Conservation (phyloP, 805 yeast species). For the Tetrapisispora namnaoensis region DNA sequence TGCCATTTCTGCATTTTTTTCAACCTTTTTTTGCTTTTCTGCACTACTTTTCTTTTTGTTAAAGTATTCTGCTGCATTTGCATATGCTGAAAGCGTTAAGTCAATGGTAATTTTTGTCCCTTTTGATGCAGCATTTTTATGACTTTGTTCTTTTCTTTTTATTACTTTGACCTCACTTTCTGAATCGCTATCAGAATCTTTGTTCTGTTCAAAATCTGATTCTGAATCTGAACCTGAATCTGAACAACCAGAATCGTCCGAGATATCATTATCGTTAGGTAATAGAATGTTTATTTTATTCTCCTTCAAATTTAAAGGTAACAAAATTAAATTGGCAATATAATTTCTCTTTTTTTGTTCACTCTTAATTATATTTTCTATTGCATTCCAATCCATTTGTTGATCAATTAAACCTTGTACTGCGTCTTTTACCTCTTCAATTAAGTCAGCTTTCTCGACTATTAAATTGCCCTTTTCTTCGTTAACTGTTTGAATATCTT, state of each 20-base stretch:
- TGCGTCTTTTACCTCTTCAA: slow-evolving; percentile 60
- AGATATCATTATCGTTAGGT: slow-evolving; percentile 32
- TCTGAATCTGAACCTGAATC: slow-evolving; percentile 25
- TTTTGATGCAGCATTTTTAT: slow-evolving; percentile 8
- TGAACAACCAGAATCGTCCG: slow-evolving; percentile 21
- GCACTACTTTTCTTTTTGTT: slow-evolving; percentile 66
- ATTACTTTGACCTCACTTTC: slow-evolving; percentile 9
- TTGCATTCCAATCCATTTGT: slow-evolving; percentile 90
- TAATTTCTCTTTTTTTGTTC: slow-evolving; percentile 60
- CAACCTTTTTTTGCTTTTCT: slow-evolving; percentile 72
- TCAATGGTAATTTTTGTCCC: slow-evolving; percentile 52
- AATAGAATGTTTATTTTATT: slow-evolving; percentile 54
- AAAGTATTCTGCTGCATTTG: slow-evolving; percentile 78
- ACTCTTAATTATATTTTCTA: slow-evolving; percentile 59
- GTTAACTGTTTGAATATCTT: slow-evolving; percentile 52
- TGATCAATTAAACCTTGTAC: slow-evolving; percentile 62
- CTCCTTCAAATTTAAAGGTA: slow-evolving; percentile 62
- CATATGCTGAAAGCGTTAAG: slow-evolving; percentile 65
- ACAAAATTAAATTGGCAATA: slow-evolving; percentile 50
- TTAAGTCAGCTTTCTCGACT: slow-evolving; percentile 55
- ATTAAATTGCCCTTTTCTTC: slow-evolving; percentile 64
- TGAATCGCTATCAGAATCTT: slow-evolving; percentile 7
- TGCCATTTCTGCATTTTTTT: slow-evolving; percentile 65
- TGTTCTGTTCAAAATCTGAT: slow-evolving; percentile 16
- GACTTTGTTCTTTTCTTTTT: slow-evolving; percentile 2